Percentiles rank a stretch among this genome's conserved stretches.
Evolutionary conservation across 768 basidiomycete genomes (phyloP).

Genomic region (Agrocybe praecox): DNA sequence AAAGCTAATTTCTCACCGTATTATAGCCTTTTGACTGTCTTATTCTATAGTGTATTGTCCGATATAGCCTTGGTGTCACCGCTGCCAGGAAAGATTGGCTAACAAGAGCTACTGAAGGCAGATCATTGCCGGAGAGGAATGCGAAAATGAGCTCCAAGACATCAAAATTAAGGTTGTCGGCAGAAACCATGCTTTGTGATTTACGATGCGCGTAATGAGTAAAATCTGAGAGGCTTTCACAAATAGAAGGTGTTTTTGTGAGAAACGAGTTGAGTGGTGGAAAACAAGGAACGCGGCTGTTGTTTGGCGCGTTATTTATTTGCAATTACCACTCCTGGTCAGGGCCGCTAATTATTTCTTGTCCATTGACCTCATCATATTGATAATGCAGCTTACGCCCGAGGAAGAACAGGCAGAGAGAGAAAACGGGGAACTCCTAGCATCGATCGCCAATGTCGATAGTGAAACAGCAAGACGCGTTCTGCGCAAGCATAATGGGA

Average conservation of each 20-base stretch:
- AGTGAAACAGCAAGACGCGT: conserved; percentile 53
- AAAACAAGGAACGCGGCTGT: not conserved
- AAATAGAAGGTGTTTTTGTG: no score
- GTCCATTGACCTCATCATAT: not conserved
- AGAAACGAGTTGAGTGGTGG: not conserved
- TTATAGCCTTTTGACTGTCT: conserved; percentile 62
- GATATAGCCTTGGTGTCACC: conserved; percentile 65
- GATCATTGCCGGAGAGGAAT: conserved; percentile 54
- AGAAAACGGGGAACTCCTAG: conserved; percentile 33
- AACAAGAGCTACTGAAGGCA: conserved; percentile 64
- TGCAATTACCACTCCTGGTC: not conserved
- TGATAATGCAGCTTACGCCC: conserved; percentile 27
- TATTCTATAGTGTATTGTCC: conserved; percentile 53
- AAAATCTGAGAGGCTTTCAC: no score
- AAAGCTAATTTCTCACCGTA: conserved; percentile 35
- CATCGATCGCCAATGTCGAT: conserved; percentile 37
- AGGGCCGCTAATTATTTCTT: not conserved
- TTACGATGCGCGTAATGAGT: conserved; percentile 14
- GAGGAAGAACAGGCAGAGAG: conserved; percentile 31
- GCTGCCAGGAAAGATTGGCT: conserved; percentile 66
- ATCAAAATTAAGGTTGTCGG: conserved; percentile 71
- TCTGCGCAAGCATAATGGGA: conserved; percentile 60
- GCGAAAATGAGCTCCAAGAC: conserved; percentile 71
- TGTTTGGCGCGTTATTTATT: conserved; percentile 5
- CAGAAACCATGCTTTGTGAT: conserved; percentile 52